Conservation (phyloP, 1,284 basidiomycete genomes). For the Leccinum colubrinum region DNA sequence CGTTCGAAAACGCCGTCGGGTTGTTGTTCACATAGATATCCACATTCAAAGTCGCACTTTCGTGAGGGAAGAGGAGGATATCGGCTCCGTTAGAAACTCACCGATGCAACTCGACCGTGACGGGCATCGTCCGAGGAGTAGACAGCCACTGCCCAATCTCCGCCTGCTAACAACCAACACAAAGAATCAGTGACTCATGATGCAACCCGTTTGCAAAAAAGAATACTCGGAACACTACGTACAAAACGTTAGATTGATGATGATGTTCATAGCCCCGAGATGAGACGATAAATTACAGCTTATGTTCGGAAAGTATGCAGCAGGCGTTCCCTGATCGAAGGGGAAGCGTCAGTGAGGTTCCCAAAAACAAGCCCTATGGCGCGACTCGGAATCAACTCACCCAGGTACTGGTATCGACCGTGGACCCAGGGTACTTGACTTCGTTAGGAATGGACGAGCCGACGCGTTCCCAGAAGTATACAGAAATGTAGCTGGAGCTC, state of each 20-base stretch:
- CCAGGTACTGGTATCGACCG: no score
- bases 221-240: slow-evolving; percentile 5
- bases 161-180: slow-evolving; percentile 26
- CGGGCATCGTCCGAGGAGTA: slow-evolving; percentile 34
- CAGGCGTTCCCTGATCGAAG: slow-evolving; percentile 18
- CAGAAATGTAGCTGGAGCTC: slow-evolving; percentile 9
- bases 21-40: slow-evolving; percentile 11
- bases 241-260: slow-evolving; percentile 28
- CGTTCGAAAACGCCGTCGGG: slow-evolving; percentile 16
- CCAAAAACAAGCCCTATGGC: no score
- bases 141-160: slow-evolving; percentile 40
- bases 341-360: neutral
- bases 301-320: slow-evolving; percentile 19
- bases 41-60: neutral
- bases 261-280: slow-evolving; percentile 23
- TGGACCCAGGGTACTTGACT: slow-evolving; percentile 2
- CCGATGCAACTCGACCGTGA: slow-evolving; percentile 31
- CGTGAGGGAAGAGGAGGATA: neutral
- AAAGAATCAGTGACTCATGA: neutral
- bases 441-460: slow-evolving; percentile 15
- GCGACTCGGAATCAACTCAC: neutral
- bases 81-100: slow-evolving; percentile 17
- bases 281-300: slow-evolving; percentile 18
- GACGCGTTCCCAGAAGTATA: slow-evolving; percentile 29
- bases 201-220: neutral